Evolutionary conservation across 2,329 filamentous ascomycete species (phyloP), one percentile per base, ranked within the genome.

Genomic region (Truncatella angustata): DNA sequence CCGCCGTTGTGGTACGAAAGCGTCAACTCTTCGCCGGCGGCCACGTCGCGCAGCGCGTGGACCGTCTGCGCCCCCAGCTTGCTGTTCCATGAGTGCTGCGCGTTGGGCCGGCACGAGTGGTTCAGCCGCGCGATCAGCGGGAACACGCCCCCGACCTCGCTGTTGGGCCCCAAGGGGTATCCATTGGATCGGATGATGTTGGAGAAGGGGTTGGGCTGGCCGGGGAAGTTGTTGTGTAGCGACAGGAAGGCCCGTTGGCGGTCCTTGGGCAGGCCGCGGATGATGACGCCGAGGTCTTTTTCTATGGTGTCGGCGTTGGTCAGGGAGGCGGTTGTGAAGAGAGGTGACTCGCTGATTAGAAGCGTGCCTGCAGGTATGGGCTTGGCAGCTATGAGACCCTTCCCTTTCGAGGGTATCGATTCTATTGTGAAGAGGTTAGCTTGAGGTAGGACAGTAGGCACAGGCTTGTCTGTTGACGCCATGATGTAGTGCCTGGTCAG

Each of bases 11-110:
- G 46, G 46, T 53, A 53, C 14, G 28, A 40, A 9, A 45, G 30
- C 36, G 51, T 53, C 44, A 53, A 30, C 51, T 53, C 51, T 32
- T 44, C 45, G 21, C 46, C 51, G 5, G 37, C 23, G 11, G 46
- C 51, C 6, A 53, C 43, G 51, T 49, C 37, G 6, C 51, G 39
- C 14, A 49, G 28, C 12, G 51, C 39, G 45, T 53, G 35, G 28
- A 53, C 45, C 20, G 51, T 49, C 45, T 49, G 37, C 36, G 14
- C 16, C 9, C 12, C 16, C 10, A 43, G 45, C 4, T 23, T 10
- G 1, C 10, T 6, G 32, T 53, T 53, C 51, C 51, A 53, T 5
- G 30, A 23, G 37, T n/a, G 24, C 20, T 36, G 21, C 12, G 45
- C 45, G 18, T 42, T 37, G 21, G 51, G 45, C 1, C 32, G 37